phyloP scores from a whole-genome alignment of 768 basidiomycete genomes.

The Russula sp. region DNA sequence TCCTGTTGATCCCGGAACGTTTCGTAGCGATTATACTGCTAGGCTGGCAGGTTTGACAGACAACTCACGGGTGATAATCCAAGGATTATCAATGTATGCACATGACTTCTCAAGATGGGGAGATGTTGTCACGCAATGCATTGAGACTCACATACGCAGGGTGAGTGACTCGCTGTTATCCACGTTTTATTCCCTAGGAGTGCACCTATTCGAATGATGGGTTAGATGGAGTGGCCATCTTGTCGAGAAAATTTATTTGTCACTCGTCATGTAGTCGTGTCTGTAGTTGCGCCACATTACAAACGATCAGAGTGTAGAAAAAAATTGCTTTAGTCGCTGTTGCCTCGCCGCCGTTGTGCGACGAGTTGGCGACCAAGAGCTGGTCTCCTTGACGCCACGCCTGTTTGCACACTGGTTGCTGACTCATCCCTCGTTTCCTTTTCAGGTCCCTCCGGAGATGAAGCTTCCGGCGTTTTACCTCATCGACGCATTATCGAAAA shows the following conservation, averaged over 20 bases:
- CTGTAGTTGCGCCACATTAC: conserved; percentile 23
- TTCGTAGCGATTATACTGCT: conserved; percentile 72
- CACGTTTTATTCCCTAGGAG: conserved; percentile 13
- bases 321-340: conserved; percentile 9
- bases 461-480: conserved; percentile 94
- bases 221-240: conserved; percentile 20
- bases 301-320: conserved; percentile 25
- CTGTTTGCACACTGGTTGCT: conserved; percentile 49
- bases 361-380: conserved; percentile 25
- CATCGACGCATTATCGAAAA: conserved; percentile 95
- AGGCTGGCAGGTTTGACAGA: conserved; percentile 81
- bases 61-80: conserved; percentile 95
- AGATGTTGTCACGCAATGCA: conserved; percentile 73
- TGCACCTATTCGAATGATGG: conserved; percentile 8
- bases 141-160: conserved; percentile 81
- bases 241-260: conserved; percentile 8
- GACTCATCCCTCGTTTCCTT: conserved; percentile 51
- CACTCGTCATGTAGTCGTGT: conserved; percentile 18
- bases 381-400: conserved; percentile 29
- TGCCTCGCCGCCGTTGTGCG: conserved; percentile 19
- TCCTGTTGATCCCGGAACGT: conserved; percentile 62
- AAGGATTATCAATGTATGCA: conserved; percentile 87
- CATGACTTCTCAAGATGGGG: conserved; percentile 80
- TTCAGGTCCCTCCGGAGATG: conserved; percentile 82
- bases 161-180: conserved; percentile 57